phyloP scores from a whole-genome alignment of 192 early-diverging fungal genomes.

The Umbelopsis ramanniana region DNA sequence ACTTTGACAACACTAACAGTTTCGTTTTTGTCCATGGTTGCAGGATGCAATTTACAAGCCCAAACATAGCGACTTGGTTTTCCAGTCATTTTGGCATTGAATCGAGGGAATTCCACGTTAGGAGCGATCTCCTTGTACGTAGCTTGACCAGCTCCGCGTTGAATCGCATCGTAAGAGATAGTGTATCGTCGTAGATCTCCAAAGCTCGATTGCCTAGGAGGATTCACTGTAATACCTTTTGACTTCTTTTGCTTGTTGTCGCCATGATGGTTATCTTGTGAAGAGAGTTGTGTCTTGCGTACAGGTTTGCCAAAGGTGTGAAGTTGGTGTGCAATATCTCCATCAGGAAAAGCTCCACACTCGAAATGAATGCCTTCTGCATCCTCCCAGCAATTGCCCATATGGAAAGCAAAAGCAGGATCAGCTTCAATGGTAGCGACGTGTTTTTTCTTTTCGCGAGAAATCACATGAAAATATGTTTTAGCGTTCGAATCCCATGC shows the following conservation, averaged over 20 bases:
- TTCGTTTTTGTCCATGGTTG: not conserved
- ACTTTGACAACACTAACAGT: conserved; percentile 22
- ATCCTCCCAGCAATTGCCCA: conserved; percentile 53
- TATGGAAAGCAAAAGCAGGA: conserved; percentile 59
- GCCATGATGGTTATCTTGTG: not conserved
- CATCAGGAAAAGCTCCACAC: conserved; percentile 42
- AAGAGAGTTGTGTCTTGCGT: not conserved
- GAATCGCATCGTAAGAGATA: not conserved
- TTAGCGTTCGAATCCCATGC: conserved; percentile 49
- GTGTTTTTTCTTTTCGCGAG: conserved; percentile 39
- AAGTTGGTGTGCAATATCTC: conserved; percentile 6
- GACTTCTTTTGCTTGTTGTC: not conserved
- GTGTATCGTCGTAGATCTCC: conserved; percentile 16
- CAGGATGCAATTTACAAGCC: conserved; percentile 2
- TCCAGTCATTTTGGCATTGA: not conserved
- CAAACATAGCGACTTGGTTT: conserved; percentile 11
- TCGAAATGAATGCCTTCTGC: conserved; percentile 51
- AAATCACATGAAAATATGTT: conserved; percentile 52
- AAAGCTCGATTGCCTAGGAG: not conserved
- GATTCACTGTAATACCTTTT: conserved; percentile 9
- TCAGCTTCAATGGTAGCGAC: conserved; percentile 53
- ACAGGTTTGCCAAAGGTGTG: conserved; percentile 4
- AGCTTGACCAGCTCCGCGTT: not conserved
- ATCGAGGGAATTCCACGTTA: conserved; percentile 24
- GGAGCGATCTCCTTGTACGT: not conserved